These are phyloP conservation scores for Trichoderma cornu-damae DNA, from an alignment of 2,329 filamentous ascomycete species.

Conservation along the genomic window DNA sequence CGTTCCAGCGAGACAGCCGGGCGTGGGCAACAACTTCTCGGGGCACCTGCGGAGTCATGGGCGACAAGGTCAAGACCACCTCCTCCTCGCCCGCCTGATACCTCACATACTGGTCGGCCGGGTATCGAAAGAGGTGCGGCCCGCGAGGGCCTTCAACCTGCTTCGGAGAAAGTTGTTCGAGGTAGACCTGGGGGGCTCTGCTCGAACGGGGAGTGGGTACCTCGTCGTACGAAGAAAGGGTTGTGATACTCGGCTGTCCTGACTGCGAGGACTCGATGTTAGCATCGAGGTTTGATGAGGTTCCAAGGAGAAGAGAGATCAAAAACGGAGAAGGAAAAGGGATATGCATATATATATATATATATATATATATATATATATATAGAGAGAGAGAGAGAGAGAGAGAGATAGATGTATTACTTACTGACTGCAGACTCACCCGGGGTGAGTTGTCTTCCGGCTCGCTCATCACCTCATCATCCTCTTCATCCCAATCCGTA, in stretches of 20 bases:
- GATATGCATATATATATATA: no score
- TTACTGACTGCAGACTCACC: constrained; percentile 66
- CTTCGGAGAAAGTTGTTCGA: constrained; percentile 56
- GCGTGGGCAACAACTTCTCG: constrained; percentile 31
- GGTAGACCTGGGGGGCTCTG: constrained; percentile 55
- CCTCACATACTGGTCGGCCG: constrained; percentile 42
- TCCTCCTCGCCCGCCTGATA: constrained; percentile 37
- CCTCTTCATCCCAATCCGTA: constrained; percentile 63
- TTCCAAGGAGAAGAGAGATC: neutral
- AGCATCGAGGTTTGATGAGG: neutral
- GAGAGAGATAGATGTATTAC: no score
- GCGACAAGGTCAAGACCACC: constrained; percentile 62
- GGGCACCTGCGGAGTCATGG: constrained; percentile 61
- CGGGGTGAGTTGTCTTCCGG: constrained; percentile 62
- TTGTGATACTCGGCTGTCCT: constrained; percentile 72
- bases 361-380: no score
- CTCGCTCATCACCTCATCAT: constrained; percentile 53
- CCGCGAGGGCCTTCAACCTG: constrained; percentile 75
- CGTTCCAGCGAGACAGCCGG: constrained; percentile 35
- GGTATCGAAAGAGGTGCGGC: constrained; percentile 78
- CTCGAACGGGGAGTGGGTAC: constrained; percentile 69
- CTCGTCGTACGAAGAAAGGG: constrained; percentile 82
- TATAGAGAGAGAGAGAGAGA: no score
- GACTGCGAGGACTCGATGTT: constrained; percentile 43
- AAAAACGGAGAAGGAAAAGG: neutral